phyloP scores from a whole-genome alignment of 163 green algal genomes.

The Prototheca cutis region DNA sequence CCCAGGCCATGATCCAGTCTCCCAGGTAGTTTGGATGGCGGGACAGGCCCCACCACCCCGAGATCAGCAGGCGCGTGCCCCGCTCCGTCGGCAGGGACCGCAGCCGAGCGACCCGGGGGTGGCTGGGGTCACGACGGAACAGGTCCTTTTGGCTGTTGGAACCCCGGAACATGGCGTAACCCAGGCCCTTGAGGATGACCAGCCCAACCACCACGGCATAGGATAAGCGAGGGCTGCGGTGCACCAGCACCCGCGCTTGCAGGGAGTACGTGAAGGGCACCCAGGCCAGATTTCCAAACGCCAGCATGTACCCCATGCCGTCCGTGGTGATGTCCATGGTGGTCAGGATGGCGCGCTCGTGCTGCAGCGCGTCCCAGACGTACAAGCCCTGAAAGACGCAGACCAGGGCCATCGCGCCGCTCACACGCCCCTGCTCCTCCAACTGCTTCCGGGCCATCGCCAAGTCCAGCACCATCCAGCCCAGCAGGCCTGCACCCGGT shows the following conservation, averaged over 20 bases:
- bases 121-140: conserved; percentile 72
- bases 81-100: conserved; percentile 66
- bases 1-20: conserved; percentile 88
- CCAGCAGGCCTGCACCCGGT: conserved; percentile 55
- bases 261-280: conserved; percentile 96
- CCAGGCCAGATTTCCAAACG: conserved; percentile 92
- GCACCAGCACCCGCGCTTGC: conserved; percentile 12
- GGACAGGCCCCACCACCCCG: conserved; percentile 83
- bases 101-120: conserved; percentile 60
- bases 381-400: conserved; percentile 78
- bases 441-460: conserved; percentile 62
- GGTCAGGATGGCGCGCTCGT: conserved; percentile 80
- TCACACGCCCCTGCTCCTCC: conserved; percentile 27
- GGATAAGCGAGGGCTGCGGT: conserved; percentile 34
- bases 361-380: conserved; percentile 60
- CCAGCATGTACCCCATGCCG: conserved; percentile 98
- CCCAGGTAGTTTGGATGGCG: conserved; percentile 98
- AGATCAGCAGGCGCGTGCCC: conserved; percentile 74
- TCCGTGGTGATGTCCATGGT: conserved; percentile 99
- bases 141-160: conserved; percentile 91
- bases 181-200: conserved; percentile 55
- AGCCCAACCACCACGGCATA: conserved; percentile 30
- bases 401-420: conserved; percentile 67
- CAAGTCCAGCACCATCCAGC: conserved; percentile 67
- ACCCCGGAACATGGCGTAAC: conserved; percentile 87